Evolutionary conservation across 768 basidiomycete genomes (phyloP).

Genomic region (Amyloporia xantha): DNA sequence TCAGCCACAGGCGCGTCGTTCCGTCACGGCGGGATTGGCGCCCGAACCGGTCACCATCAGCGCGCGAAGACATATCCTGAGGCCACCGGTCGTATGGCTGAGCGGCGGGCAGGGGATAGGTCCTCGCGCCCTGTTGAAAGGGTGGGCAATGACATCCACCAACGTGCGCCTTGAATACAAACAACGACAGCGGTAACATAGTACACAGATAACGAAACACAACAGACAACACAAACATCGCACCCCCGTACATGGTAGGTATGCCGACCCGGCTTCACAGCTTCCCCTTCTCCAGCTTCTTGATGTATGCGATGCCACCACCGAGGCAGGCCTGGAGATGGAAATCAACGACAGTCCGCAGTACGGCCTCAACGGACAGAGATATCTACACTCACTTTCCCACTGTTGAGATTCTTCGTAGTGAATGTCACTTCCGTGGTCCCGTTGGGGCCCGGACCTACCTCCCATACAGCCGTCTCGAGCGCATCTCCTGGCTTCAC

Average conservation of each 20-base stretch:
- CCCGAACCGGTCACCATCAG: no score
- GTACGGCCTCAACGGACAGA: no score
- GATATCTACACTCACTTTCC: conserved; percentile 28
- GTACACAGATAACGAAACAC: neutral
- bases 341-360: neutral
- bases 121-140: neutral
- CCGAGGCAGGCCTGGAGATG: conserved; percentile 43
- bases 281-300: conserved; percentile 42
- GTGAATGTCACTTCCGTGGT: conserved; percentile 33
- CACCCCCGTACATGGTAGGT: neutral
- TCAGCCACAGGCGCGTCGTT: no score
- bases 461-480: conserved; percentile 75
- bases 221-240: neutral
- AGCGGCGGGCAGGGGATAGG: neutral
- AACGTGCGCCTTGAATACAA: no score
- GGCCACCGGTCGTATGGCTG: neutral
- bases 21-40: no score
- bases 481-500: conserved; percentile 78
- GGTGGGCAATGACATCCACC: neutral
- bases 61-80: no score
- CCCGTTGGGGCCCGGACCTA: conserved; percentile 41
- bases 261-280: conserved; percentile 21
- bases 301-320: conserved; percentile 57
- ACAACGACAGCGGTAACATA: neutral
- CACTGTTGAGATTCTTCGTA: conserved; percentile 31